Percentiles rank a stretch among this genome's conserved stretches.
These are phyloP conservation scores for Penicillium canescens DNA, from an alignment of 495 filamentous ascomycete genomes.

Conservation along the genomic window DNA sequence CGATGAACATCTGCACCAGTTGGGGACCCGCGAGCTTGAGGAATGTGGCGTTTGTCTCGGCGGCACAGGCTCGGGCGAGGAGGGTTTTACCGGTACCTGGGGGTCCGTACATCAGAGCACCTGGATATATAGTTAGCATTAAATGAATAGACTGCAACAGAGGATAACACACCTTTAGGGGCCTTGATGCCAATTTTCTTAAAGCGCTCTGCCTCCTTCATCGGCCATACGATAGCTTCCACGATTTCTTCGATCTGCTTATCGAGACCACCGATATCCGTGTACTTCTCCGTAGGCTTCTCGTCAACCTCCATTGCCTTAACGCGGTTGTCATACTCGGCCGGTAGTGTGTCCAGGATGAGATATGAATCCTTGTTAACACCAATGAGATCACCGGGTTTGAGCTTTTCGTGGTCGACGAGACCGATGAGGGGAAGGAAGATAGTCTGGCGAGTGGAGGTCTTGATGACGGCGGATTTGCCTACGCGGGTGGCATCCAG, in stretches of 20 bases:
- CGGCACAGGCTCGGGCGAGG: constrained; percentile 93
- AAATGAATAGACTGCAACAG: neutral
- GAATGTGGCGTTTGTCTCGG: constrained; percentile 98
- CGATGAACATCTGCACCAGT: constrained; percentile 99
- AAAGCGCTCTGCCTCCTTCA: constrained; percentile 98
- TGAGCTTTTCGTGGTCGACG: constrained; percentile 89
- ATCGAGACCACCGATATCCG: constrained; percentile 93
- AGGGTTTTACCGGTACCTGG: constrained; percentile 97
- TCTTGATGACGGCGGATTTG: constrained; percentile 99
- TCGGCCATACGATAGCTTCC: constrained; percentile 99
- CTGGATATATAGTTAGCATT: constrained; percentile 43
- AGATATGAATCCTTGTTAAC: constrained; percentile 99
- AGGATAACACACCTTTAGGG: constrained; percentile 78
- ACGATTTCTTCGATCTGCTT: constrained; percentile 99
- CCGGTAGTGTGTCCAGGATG: constrained; percentile 94
- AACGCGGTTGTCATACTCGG: constrained; percentile 98
- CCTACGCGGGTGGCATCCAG: constrained; percentile 94
- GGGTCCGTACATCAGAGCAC: constrained; percentile 97
- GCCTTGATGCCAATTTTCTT: constrained; percentile 99
- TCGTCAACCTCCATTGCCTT: constrained; percentile 99
- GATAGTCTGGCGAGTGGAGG: constrained; percentile 98
- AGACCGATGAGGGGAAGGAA: constrained; percentile 97
- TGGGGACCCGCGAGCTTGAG: constrained; percentile 97
- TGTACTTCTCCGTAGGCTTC: constrained; percentile 99
- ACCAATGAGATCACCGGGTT: constrained; percentile 94